Conservation (phyloP, 768 basidiomycete genomes). For the Serendipita vermifera region DNA sequence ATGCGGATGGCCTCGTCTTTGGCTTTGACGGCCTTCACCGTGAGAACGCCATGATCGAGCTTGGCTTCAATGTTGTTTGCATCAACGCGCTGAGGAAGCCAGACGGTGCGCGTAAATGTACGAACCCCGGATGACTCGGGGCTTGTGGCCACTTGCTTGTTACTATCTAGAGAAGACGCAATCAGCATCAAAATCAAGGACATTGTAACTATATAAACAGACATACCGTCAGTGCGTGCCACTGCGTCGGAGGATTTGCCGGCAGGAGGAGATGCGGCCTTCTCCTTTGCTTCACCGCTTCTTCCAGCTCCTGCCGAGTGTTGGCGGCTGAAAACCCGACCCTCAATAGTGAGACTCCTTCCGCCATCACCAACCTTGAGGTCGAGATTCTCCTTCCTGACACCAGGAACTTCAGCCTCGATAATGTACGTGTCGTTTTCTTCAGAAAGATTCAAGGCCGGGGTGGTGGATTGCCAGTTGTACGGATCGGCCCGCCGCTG, state of each 20-base stretch:
- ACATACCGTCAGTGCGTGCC: constrained; percentile 10
- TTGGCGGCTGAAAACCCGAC: constrained; percentile 32
- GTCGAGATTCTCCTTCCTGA: constrained; percentile 63
- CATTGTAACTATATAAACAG: background rate
- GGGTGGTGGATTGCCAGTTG: constrained; percentile 22
- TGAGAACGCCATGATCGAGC: constrained; percentile 56
- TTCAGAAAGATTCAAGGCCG: constrained; percentile 57
- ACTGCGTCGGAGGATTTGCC: background rate
- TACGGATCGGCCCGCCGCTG: constrained; percentile 19
- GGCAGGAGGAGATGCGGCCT: constrained; percentile 11
- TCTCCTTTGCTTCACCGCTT: constrained; percentile 19
- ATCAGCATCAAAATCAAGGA: background rate
- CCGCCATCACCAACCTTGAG: constrained; percentile 59
- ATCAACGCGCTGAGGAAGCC: constrained; percentile 55
- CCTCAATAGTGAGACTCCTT: constrained; percentile 58
- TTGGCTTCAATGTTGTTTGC: constrained; percentile 45
- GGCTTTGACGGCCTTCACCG: constrained; percentile 44
- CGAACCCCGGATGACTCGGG: background rate
- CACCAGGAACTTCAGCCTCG: constrained; percentile 67
- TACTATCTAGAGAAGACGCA: background rate
- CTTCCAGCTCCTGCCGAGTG: constrained; percentile 25
- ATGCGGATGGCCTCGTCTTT: constrained; percentile 43
- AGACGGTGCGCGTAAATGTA: constrained; percentile 55
- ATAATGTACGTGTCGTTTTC: constrained; percentile 50
- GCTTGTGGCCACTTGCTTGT: background rate